Base-by-base conservation (phyloP, 768 basidiomycete species). In the Boletus edulis region DNA sequence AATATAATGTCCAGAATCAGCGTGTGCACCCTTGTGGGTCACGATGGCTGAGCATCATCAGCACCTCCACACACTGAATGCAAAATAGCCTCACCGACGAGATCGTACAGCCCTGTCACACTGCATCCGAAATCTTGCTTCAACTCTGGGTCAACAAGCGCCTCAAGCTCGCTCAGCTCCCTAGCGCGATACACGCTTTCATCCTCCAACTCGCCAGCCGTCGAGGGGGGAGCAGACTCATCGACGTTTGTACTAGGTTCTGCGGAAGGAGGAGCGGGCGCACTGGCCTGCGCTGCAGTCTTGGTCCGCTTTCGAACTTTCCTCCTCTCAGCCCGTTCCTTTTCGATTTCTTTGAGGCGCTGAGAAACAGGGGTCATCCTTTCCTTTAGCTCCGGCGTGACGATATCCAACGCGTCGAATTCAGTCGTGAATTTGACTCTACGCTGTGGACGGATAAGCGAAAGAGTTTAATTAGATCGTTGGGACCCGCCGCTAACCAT, bases 1-100 rank as follows among this genome's bases (percentile, higher is more conserved):
- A 22, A 98, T 94, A 67, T 98, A 98, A 72, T 98, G 96, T 3
- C 95, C 96, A 0, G 91, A 85, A 66, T 98, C 97, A 0, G 97
- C 95, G 0, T 88, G 88, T 0, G 94, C 84, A 12, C 97, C 97
- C 71, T 99, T 99, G 80, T 98, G 97, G 20, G 94, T 96, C 13
- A 99, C 86, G 66, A 99, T 89, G 9, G 88, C 94, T 93, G 65
- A 37, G n/a, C n/a, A 8, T 27, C 43, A 3, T 38, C 31, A 55
- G 48, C 37, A 18, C 31, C 32, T 22, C 13, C 37, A 22, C 20
- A 29, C 18, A 3, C 15, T 2, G 35, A 1, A 49, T 29, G 17
- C 7, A 24, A 32, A 13, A 20, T 3, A 10, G 5, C 80, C 90
- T 65, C 58, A 91, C 94, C 94, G 55, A 89, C 85, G 34, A 99